A percentile compares a stretch with the other conserved stretches of the same genome.
phyloP scores from a whole-genome alignment of 2,329 filamentous ascomycete genomes.

The Clonostachys solani region DNA sequence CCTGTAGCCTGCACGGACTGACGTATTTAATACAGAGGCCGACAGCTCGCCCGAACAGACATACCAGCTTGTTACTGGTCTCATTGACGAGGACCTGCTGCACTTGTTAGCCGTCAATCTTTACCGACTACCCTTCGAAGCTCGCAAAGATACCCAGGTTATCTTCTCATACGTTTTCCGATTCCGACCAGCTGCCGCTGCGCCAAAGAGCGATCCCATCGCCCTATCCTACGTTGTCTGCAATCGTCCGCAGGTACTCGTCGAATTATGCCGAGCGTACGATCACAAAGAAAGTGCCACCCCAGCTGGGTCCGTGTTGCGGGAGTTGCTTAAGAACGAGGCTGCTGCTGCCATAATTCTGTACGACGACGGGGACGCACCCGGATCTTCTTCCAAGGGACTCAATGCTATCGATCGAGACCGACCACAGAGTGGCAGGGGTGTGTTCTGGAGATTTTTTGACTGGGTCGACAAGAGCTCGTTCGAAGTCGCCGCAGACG shows the following conservation, averaged over 20 bases:
- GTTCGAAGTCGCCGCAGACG: constrained; percentile 95
- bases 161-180: constrained; percentile 95
- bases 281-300: constrained; percentile 88
- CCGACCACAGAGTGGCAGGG: constrained; percentile 69
- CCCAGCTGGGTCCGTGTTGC: constrained; percentile 82
- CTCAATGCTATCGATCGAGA: constrained; percentile 75
- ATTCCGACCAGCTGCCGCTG: constrained; percentile 69
- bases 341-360: constrained; percentile 86
- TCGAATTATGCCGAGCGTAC: constrained; percentile 86
- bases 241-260: constrained; percentile 79
- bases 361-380: constrained; percentile 78
- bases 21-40: constrained; percentile 53
- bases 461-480: constrained; percentile 95
- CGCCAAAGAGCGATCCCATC: constrained; percentile 69
- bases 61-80: constrained; percentile 75
- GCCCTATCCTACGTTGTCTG: constrained; percentile 87
- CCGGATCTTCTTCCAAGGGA: constrained; percentile 69
- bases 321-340: constrained; percentile 87
- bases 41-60: constrained; percentile 87
- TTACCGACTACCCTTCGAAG: constrained; percentile 86
- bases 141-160: constrained; percentile 90
- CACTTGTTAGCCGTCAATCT: constrained; percentile 79
- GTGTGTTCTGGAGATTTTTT: constrained; percentile 96
- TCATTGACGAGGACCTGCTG: constrained; percentile 87
- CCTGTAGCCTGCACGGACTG: neutral